Percentiles rank a stretch among this genome's conserved stretches.
Conservation (phyloP, 345 rosid species). For the Rhodamnia argentea region DNA sequence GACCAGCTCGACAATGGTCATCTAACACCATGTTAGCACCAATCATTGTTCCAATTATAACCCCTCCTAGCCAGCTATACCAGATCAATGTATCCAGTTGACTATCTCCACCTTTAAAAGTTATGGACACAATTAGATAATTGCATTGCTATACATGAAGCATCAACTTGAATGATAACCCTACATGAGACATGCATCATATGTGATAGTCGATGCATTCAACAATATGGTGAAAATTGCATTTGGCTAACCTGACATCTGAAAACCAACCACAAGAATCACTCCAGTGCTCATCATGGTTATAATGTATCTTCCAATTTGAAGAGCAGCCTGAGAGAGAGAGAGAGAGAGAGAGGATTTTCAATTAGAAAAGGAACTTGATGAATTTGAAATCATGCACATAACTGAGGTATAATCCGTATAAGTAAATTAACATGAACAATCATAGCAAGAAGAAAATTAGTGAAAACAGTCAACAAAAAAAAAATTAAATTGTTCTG, state of each 20-base stretch:
- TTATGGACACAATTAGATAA: constrained; percentile 1
- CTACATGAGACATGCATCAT: neutral
- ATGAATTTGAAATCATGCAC: neutral
- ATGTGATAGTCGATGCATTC: neutral
- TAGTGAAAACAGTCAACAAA: too few species aligned
- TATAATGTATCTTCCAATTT: constrained; percentile 84
- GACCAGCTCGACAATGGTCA: constrained; percentile 90
- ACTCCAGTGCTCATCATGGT: constrained; percentile 95
- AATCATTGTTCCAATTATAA: constrained; percentile 87
- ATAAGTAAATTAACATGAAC: neutral
- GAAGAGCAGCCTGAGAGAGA: constrained; percentile 51
- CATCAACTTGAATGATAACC: neutral
- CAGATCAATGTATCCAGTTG: constrained; percentile 78
- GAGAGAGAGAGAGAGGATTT: neutral
- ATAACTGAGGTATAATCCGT: neutral
- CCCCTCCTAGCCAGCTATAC: constrained; percentile 98
- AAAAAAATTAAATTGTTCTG: neutral
- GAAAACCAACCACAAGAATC: constrained; percentile 73
- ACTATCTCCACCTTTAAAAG: constrained; percentile 66
- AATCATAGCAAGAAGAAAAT: neutral
- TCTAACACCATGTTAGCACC: constrained; percentile 92
- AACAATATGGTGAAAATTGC: neutral
- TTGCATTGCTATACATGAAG: neutral
- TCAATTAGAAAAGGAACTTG: neutral
- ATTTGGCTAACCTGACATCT: constrained; percentile 59